Base-by-base conservation (phyloP, 306 rosid genomes). In the Citrullus mucosospermus region DNA sequence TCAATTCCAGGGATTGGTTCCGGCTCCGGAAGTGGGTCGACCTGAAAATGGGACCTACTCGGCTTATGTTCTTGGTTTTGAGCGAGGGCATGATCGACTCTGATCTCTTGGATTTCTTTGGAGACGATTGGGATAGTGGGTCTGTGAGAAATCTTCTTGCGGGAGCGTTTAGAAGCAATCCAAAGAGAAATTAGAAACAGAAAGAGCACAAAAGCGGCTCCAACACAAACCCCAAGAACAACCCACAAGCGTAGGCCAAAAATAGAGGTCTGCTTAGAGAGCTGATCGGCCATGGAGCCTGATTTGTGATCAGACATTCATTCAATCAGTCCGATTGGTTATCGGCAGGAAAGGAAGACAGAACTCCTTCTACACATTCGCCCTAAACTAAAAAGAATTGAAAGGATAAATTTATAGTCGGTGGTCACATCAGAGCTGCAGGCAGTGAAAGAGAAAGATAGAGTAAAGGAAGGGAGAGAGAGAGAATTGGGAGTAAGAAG, bases 91-190 rank as follows among this genome's bases (percentile, higher is more conserved):
- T 76, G 79, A 61, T 88, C 89, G 56, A 90, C 63, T 75, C 86
- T 81, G 83, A 92, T 87, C 75, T 92, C 97, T 71, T 90, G 93
- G 88, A 93, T 91, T 84, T 91, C 97, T 46, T 88, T 93, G 54
- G 93, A 83, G 76, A 85, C 86, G 15, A 81, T 76, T 2, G 97
- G 97, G 80, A 91, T 91, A 17, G 88, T 80, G 85, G 88, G 80
- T 63, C 58, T 60, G 34, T 25, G 76, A 57, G 78, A 76, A 48
- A 79, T 63, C 68, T 81, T 88, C 82, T 78, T 62, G 63, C 85
- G 88, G 62, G 93, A 88, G 59, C 96, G 91, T 78, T 87, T 89
- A 39, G 89, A 82, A 58, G 90, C 88, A 1, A 90, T 67, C 87
- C 91, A 92, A 48, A 92, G 78, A 5, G 97, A 88, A 74, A 93